Evolutionary conservation across 345 rosid genomes (phyloP).

Genomic region (Rhodamnia argentea): DNA sequence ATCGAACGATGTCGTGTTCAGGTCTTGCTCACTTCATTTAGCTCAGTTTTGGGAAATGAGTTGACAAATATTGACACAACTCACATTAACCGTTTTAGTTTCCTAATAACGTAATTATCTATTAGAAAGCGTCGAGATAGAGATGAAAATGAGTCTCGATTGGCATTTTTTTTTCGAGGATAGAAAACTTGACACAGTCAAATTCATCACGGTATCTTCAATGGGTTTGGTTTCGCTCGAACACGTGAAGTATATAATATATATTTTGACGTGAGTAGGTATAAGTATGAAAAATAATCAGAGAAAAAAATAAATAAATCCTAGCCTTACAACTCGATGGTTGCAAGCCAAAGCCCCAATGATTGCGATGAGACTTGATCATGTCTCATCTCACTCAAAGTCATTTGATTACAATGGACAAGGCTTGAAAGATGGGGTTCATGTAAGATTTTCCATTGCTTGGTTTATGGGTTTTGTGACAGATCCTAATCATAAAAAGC

Average conservation of each 20-base stretch:
- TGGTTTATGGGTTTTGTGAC: neutral
- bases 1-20: neutral
- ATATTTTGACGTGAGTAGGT: neutral
- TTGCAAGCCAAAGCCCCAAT: neutral
- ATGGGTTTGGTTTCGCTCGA: neutral
- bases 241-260: neutral
- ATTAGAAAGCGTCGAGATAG: neutral
- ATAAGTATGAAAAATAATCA: accelerated
- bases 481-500: neutral
- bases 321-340: too few species aligned
- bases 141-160: neutral
- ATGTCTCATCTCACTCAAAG: neutral
- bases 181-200: neutral
- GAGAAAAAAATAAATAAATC: neutral
- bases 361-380: neutral
- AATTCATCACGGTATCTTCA: neutral
- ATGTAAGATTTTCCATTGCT: neutral
- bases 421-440: neutral
- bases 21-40: neutral
- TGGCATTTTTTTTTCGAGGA: neutral
- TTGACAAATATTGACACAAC: neutral
- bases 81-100: neutral
- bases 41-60: neutral
- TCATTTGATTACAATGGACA: neutral
- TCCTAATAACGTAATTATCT: neutral